Evolutionary conservation across 202 grass and related monocot species (phyloP).

Genomic region (Schoenoplectus tabernaemontani): DNA sequence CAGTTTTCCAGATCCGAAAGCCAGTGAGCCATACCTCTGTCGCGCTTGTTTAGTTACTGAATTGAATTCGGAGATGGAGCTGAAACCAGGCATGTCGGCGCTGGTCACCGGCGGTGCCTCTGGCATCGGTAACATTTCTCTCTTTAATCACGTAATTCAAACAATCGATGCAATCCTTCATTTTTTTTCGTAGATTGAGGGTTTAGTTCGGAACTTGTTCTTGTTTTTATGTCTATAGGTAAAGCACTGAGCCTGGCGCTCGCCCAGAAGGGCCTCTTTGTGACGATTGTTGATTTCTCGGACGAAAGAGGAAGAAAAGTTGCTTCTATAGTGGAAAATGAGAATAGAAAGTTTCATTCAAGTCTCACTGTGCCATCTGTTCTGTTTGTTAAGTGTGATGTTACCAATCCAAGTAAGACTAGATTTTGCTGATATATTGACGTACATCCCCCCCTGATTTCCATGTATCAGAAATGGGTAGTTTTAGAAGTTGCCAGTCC

Average conservation of each 20-base stretch:
- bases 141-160: not conserved
- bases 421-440: not conserved
- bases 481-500: not conserved
- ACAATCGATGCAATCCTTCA: not conserved
- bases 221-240: slow-evolving; percentile 44
- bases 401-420: slow-evolving; percentile 57
- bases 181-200: not conserved
- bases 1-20: not conserved
- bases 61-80: slow-evolving; percentile 70
- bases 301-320: slow-evolving; percentile 76
- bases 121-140: slow-evolving; percentile 65
- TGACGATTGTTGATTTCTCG: slow-evolving; percentile 71
- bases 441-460: too few species aligned
- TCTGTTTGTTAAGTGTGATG: slow-evolving; percentile 77
- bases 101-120: slow-evolving; percentile 85
- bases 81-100: slow-evolving; percentile 86
- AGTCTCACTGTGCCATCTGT: slow-evolving; percentile 47
- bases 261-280: slow-evolving; percentile 75
- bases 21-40: not conserved
- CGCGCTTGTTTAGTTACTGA: too few species aligned
- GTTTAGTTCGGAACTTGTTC: not conserved
- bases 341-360: slow-evolving; percentile 48
- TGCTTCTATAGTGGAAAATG: slow-evolving; percentile 48
- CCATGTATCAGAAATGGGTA: not conserved
- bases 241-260: slow-evolving; percentile 76